Conservation (phyloP, 768 basidiomycete genomes). For the Rhodosporidiobolus odoratus region DNA sequence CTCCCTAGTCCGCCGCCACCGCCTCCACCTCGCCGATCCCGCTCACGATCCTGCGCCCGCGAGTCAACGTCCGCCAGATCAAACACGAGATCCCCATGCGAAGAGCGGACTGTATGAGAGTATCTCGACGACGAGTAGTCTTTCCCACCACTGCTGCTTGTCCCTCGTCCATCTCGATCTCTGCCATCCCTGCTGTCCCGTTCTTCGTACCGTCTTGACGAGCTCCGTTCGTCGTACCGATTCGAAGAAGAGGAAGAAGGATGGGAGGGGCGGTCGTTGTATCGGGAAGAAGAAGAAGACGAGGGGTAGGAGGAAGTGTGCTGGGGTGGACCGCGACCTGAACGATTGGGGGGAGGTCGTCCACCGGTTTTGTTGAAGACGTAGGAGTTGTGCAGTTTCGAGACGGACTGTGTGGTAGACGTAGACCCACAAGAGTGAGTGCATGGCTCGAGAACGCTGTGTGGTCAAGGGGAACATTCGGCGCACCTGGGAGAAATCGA, state of each 20-base stretch:
- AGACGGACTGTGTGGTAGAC: conserved; percentile 76
- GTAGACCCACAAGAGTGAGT: neutral
- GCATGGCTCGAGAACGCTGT: neutral
- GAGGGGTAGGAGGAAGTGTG: conserved; percentile 22
- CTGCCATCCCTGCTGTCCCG: conserved; percentile 4
- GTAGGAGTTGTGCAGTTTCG: conserved; percentile 74
- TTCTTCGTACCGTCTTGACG: neutral
- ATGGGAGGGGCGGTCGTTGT: conserved; percentile 2
- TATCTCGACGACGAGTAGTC: conserved; percentile 47
- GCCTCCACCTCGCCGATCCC: neutral
- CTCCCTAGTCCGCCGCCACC: conserved; percentile 1
- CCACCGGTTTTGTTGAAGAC: conserved; percentile 46
- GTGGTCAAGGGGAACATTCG: neutral
- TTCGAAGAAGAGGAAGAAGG: neutral
- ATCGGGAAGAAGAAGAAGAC: neutral
- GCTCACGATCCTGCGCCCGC: neutral
- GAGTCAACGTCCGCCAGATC: conserved; percentile 54
- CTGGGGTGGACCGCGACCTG: conserved; percentile 53
- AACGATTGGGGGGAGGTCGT: conserved; percentile 56
- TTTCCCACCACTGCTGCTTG: conserved; percentile 51
- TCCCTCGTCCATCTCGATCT: neutral
- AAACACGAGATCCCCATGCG: conserved; percentile 51
- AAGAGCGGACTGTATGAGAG: conserved; percentile 42
- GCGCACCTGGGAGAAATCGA: conserved; percentile 72
- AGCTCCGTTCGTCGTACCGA: conserved; percentile 1